A percentile compares a stretch with the other conserved stretches of the same genome.
Conservation (phyloP, 768 basidiomycete species). For the Leccinum olivaceopallidum region DNA sequence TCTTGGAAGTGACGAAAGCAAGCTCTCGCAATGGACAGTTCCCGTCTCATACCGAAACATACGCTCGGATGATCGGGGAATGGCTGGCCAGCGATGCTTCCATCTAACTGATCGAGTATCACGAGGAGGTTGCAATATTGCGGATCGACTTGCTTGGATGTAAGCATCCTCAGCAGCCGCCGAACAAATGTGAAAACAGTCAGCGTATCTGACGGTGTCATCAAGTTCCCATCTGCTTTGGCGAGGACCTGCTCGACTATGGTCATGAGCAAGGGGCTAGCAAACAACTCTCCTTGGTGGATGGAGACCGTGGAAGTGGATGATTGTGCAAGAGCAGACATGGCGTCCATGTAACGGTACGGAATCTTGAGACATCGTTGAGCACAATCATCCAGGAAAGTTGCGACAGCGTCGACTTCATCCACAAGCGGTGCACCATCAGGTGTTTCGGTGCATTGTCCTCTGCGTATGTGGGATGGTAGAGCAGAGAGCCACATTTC, state of each 20-base stretch:
- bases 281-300: conserved; percentile 36
- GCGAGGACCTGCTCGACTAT: conserved; percentile 76
- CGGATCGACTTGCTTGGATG: conserved; percentile 52
- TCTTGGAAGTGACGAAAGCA: conserved; percentile 35
- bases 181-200: conserved; percentile 65
- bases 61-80: conserved; percentile 38
- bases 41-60: conserved; percentile 43
- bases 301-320: conserved; percentile 5
- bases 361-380: conserved; percentile 81
- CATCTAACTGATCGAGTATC: conserved; percentile 39
- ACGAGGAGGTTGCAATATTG: conserved; percentile 33
- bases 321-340: conserved; percentile 38
- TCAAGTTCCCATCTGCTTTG: conserved; percentile 55
- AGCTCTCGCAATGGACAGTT: conserved; percentile 42
- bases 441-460: conserved; percentile 41
- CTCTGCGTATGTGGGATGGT: conserved; percentile 42
- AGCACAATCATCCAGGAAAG: conserved; percentile 85
- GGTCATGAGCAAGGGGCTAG: conserved; percentile 80
- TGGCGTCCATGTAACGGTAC: conserved; percentile 81
- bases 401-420: conserved; percentile 56
- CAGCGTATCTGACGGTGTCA: conserved; percentile 61
- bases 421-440: conserved; percentile 54
- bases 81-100: conserved; percentile 31
- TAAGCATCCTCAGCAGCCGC: conserved; percentile 58
- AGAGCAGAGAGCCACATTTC: conserved; percentile 72